Conservation (phyloP, 441 rosid genomes). For the Manihot esculenta region DNA sequence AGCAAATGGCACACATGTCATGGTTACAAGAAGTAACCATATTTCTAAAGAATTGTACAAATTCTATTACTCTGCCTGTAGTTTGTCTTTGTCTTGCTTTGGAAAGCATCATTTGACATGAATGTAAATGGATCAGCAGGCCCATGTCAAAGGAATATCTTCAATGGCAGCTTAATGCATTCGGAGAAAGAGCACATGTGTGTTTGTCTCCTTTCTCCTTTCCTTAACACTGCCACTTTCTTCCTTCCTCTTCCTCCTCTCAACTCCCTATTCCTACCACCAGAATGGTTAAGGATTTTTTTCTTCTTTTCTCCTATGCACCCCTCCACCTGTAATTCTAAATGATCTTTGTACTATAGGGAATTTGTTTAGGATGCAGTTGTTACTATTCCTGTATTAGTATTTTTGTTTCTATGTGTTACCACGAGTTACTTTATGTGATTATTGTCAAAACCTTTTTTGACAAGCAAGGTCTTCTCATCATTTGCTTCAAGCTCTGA, state of each 20-base stretch:
- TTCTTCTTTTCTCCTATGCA: conserved; percentile 30
- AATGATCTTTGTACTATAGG: conserved; percentile 24
- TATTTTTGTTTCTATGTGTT: conserved; percentile 1
- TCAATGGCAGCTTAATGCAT: conserved; percentile 99
- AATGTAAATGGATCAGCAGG: conserved; percentile 99
- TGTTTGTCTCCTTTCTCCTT: conserved; percentile 99
- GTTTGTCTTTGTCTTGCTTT: conserved; percentile 69
- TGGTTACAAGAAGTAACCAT: conserved; percentile 37
- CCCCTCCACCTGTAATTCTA: conserved; percentile 30
- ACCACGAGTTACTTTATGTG: not conserved
- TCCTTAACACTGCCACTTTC: conserved; percentile 90
- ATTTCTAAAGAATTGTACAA: conserved; percentile 33
- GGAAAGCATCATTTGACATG: conserved; percentile 77
- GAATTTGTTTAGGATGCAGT: not conserved
- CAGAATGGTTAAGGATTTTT: conserved; percentile 36
- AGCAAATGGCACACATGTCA: conserved; percentile 32
- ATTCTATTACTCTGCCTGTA: conserved; percentile 66
- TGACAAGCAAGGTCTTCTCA: not conserved
- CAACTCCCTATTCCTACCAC: conserved; percentile 61
- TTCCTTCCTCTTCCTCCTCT: conserved; percentile 76
- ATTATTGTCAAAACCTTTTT: not conserved
- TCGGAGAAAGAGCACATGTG: conserved; percentile 97
- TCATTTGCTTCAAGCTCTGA: not conserved
- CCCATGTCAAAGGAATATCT: conserved; percentile 97
- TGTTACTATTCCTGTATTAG: not conserved